Conservation (phyloP, 2,329 filamentous ascomycete genomes). For the Coniochaeta sp. region DNA sequence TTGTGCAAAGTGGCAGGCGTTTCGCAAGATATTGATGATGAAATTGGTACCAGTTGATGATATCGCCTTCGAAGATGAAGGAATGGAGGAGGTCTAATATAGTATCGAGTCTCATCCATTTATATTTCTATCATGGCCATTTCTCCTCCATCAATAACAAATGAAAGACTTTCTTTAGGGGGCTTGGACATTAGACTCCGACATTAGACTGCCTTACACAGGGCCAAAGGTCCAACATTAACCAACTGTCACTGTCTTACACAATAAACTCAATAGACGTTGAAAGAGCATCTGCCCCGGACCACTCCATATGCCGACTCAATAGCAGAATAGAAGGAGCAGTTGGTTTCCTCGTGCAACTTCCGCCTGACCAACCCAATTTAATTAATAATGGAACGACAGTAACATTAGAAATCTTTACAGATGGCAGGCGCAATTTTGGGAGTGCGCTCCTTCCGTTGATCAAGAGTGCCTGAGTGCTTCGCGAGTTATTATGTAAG, state of each 20-base stretch:
- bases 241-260: too few relatives aligned
- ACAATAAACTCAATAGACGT: background rate
- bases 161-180: background rate
- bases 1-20: background rate
- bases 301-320: background rate
- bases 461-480: too few relatives aligned
- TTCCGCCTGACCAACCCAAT: too few relatives aligned
- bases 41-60: background rate
- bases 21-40: background rate
- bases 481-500: too few relatives aligned
- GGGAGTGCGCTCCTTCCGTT: background rate
- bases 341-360: too few relatives aligned
- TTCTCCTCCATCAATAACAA: background rate
- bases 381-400: too few relatives aligned
- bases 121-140: background rate
- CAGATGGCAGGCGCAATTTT: background rate
- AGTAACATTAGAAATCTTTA: background rate
- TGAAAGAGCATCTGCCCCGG: background rate
- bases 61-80: background rate
- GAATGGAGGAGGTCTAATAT: background rate
- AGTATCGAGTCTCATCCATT: background rate
- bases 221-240: too few relatives aligned
- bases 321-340: background rate
- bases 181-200: background rate
- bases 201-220: background rate